Conservation (phyloP, 2,329 filamentous ascomycete genomes). For the Aspergillus nomiae region DNA sequence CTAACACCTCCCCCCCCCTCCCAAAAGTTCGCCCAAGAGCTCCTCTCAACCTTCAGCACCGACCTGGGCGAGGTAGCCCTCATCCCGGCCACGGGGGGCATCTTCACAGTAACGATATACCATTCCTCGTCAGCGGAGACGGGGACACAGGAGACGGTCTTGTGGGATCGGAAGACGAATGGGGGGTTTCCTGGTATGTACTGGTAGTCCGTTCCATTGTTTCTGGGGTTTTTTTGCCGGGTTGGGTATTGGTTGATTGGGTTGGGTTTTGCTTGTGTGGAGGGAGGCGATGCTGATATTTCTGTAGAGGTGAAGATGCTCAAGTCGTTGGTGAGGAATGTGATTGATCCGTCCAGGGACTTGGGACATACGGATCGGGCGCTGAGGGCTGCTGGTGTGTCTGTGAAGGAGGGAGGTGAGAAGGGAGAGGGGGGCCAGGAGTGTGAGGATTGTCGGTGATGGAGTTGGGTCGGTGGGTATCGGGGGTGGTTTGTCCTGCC, state of each 20-base stretch:
- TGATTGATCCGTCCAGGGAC: constrained; percentile 75
- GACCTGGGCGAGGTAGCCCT: constrained; percentile 84
- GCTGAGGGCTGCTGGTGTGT: constrained; percentile 23
- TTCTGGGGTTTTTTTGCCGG: constrained; percentile 4
- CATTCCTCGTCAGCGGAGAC: constrained; percentile 17
- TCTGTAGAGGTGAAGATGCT: constrained; percentile 77
- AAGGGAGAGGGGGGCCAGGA: constrained; percentile 30
- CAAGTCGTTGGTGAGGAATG: constrained; percentile 79
- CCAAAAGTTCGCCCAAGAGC: constrained; percentile 82
- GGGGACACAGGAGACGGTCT: constrained; percentile 52
- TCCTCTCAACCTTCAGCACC: constrained; percentile 87
- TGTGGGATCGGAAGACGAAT: constrained; percentile 88
- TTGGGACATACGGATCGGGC: constrained; percentile 78
- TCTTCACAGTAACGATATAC: constrained; percentile 73
- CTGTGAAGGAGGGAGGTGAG: constrained; percentile 29
- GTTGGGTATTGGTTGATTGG: not conserved
- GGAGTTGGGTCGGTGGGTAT: not conserved
- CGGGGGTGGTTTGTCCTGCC: no score
- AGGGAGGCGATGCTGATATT: not conserved
- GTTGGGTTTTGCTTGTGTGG: not conserved
- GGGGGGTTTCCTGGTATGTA: constrained; percentile 77
- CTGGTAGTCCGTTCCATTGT: not conserved
- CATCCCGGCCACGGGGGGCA: constrained; percentile 79
- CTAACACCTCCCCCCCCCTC: not conserved
- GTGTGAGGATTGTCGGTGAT: constrained; percentile 32